Percentiles rank a stretch among this genome's conserved stretches.
phyloP scores from a whole-genome alignment of 768 basidiomycete species.

The Termitomyces sp. region DNA sequence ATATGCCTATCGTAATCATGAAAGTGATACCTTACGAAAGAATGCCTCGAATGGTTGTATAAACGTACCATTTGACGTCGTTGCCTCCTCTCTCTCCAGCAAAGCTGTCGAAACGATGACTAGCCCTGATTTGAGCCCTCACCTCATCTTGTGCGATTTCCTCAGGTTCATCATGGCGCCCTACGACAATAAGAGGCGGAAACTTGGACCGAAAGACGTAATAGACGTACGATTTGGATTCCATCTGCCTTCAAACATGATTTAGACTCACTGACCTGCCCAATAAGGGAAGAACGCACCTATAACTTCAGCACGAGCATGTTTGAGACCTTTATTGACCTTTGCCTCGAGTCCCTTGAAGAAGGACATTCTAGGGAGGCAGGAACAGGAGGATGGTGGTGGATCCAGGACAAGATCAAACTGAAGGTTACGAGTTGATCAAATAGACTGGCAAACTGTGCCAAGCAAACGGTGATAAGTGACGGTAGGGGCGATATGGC shows the following conservation, averaged over 20 bases:
- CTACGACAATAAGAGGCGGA: background rate
- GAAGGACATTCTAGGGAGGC: background rate
- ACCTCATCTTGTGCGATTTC: slow-evolving; percentile 71
- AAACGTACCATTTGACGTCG: slow-evolving; percentile 71
- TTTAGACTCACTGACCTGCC: background rate
- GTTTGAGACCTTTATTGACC: slow-evolving; percentile 32
- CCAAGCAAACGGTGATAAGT: slow-evolving; percentile 1
- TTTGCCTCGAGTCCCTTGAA: slow-evolving; percentile 9
- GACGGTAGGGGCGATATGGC: too few species aligned
- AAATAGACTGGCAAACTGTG: slow-evolving; percentile 4
- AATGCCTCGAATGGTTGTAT: background rate
- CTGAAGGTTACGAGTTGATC: too few species aligned
- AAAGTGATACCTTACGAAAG: background rate
- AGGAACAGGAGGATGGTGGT: slow-evolving; percentile 1
- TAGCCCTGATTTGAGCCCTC: slow-evolving; percentile 67
- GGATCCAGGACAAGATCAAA: slow-evolving; percentile 1
- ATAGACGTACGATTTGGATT: slow-evolving; percentile 44
- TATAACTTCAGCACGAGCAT: slow-evolving; percentile 38
- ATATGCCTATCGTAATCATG: slow-evolving; percentile 58
- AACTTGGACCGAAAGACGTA: background rate
- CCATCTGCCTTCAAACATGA: slow-evolving; percentile 28
- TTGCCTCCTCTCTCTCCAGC: slow-evolving; percentile 69
- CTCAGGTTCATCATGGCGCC: slow-evolving; percentile 53
- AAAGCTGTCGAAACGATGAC: slow-evolving; percentile 86
- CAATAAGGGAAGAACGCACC: slow-evolving; percentile 13